Evolutionary conservation across 2,329 filamentous ascomycete species (phyloP), one percentile per base, ranked within the genome.

Genomic region (Botrytis sinoallii): DNA sequence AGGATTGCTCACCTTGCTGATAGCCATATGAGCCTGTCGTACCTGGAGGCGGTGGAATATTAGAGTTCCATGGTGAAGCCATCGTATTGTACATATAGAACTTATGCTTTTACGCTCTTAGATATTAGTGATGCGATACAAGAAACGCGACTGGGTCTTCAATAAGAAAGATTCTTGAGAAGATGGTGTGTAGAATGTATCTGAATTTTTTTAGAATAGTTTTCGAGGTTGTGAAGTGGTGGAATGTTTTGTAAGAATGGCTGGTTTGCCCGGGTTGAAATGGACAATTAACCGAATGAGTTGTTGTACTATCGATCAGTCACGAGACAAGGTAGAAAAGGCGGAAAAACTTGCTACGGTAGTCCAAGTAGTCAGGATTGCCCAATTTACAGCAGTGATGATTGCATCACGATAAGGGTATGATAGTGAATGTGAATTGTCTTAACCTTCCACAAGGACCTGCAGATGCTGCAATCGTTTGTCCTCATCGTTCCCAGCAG

Each of bases 41-140:
- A 80, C 85, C 84, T 67, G 85, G 78, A 73, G 82, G 78, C 68
- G 82, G 83, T 79, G 82, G 80, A 63, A 78, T 65, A 38, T 71
- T 77, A 55, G 76, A 76, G 59, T 79, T 72, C 80, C 79, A 81
- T n/a, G 78, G 75, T n/a, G 79, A 75, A 74, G 79, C 78, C 79
- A 81, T 81, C n/a, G 75, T 71, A 38, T 73, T 75, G 71, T 73
- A 78, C 76, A 78, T 79, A n/a, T 71, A 77, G 74, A 69, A 46
- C 32, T 44, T 75, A 68, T 71, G 76, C 74, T 66, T 72, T 65
- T 67, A 71, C 72, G 40, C 75, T 71, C 32, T 73, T 73, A 67
- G 69, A 42, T 72, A 77, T 80, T 80, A 80, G 78, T 79, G 74
- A 71, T 44, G 73, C 74, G 76, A 76, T 73, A 55, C 64, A 71